Percentiles rank a stretch among this genome's conserved stretches.
These are phyloP conservation scores for Cytospora piceicola DNA, from an alignment of 2,329 filamentous ascomycete species.

Conservation along the genomic window DNA sequence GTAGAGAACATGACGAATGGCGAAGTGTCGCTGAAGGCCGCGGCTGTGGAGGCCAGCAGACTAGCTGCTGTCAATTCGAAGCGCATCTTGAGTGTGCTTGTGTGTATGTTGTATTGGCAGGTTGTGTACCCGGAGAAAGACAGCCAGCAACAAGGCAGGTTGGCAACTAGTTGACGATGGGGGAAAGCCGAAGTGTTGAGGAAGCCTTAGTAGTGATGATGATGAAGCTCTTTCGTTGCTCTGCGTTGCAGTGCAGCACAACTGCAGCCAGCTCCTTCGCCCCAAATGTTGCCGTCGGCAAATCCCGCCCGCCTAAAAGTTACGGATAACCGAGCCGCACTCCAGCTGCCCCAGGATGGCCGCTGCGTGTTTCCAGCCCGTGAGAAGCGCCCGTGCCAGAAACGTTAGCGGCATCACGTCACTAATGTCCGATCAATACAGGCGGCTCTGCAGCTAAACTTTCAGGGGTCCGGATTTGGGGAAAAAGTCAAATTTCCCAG, in stretches of 20 bases:
- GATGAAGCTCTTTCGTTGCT: slow-evolving; percentile 18
- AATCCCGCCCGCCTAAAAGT: slow-evolving; percentile 18
- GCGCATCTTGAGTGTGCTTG: slow-evolving; percentile 54
- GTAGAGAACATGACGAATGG: slow-evolving; percentile 90
- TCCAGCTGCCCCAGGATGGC: neutral
- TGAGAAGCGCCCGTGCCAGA: neutral
- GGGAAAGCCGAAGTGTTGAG: neutral
- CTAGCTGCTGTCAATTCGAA: slow-evolving; percentile 54
- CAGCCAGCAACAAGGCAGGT: neutral
- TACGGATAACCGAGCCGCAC: slow-evolving; percentile 14
- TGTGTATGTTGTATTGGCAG: neutral
- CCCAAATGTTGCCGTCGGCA: slow-evolving; percentile 28
- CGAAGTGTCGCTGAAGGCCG: slow-evolving; percentile 83
- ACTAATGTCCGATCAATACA: slow-evolving; percentile 22
- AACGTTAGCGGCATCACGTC: slow-evolving; percentile 26
- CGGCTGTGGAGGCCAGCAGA: slow-evolving; percentile 60
- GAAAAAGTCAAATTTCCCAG: slow-evolving; percentile 22
- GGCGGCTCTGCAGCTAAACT: slow-evolving; percentile 26
- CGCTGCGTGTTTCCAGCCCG: slow-evolving; percentile 9
- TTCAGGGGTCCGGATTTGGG: slow-evolving; percentile 27
- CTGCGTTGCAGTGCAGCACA: slow-evolving; percentile 4
- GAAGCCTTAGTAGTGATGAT: slow-evolving; percentile 9
- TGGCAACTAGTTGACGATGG: slow-evolving; percentile 2
- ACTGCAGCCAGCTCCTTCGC: slow-evolving; percentile 16
- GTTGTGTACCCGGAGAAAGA: neutral